phyloP scores from a whole-genome alignment of 2,329 filamentous ascomycete species.

The Podosphaera xanthii region DNA sequence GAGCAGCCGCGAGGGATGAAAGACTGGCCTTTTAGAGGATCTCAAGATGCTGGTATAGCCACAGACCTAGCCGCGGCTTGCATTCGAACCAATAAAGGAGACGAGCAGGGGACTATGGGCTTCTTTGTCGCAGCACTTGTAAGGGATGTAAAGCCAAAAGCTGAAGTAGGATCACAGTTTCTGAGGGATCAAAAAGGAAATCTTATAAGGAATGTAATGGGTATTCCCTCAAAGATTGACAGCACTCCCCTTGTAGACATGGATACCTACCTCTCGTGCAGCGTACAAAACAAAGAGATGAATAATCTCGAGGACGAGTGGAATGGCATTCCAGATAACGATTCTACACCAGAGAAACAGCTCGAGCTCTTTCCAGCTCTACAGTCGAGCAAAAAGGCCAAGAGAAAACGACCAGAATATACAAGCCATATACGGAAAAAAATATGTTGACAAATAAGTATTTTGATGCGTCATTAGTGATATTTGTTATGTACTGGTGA shows the following conservation, averaged over 20 bases:
- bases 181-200: constrained; percentile 29
- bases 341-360: not conserved
- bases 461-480: not conserved
- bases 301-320: constrained; percentile 17
- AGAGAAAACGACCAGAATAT: no score
- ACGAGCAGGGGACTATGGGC: constrained; percentile 69
- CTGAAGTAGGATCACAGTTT: constrained; percentile 5
- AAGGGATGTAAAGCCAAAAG: constrained; percentile 17
- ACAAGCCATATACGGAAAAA: no score
- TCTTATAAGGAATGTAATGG: constrained; percentile 22
- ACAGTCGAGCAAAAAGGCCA: no score
- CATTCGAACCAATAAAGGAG: constrained; percentile 60
- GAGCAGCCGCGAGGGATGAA: constrained; percentile 57
- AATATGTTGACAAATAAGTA: no score
- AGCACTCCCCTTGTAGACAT: constrained; percentile 5
- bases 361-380: no score
- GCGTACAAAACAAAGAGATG: constrained; percentile 5
- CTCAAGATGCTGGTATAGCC: constrained; percentile 23
- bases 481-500: no score
- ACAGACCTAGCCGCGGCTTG: constrained; percentile 46
- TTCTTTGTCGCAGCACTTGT: constrained; percentile 89
- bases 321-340: constrained; percentile 20
- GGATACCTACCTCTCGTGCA: constrained; percentile 2
- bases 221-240: constrained; percentile 18
- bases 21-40: constrained; percentile 48